Conservation (phyloP, 129 eudicot species). For the Centella asiatica region DNA sequence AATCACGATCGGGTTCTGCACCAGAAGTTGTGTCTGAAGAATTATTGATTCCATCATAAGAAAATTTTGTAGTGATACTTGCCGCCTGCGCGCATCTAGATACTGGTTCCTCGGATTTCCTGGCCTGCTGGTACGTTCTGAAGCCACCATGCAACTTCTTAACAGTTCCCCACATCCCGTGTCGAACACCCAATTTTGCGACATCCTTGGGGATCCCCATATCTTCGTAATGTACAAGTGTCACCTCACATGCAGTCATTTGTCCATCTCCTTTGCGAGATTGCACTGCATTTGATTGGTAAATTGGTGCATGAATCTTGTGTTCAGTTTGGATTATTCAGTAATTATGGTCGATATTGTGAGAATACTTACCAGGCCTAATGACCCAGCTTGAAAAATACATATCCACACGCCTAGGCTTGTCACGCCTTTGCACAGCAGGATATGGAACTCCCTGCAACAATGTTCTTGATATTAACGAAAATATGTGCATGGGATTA, state of each 20-base stretch:
- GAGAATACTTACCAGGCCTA: slow-evolving; percentile 61
- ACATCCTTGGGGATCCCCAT: slow-evolving; percentile 98
- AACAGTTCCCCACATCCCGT: slow-evolving; percentile 98
- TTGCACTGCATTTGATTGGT: slow-evolving; percentile 40
- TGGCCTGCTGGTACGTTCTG: slow-evolving; percentile 66
- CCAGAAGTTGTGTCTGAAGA: slow-evolving; percentile 20
- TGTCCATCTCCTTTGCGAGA: slow-evolving; percentile 87
- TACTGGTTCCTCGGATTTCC: slow-evolving; percentile 43
- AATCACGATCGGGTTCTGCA: slow-evolving; percentile 22
- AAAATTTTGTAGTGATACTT: slow-evolving; percentile 50
- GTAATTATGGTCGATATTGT: background rate
- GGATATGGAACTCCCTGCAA: slow-evolving; percentile 88
- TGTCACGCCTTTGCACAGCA: slow-evolving; percentile 55
- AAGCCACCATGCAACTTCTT: slow-evolving; percentile 77
- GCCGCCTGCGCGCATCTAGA: slow-evolving; percentile 72
- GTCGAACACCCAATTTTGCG: slow-evolving; percentile 83
- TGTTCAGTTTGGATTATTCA: background rate
- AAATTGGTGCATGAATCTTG: background rate
- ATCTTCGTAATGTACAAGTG: slow-evolving; percentile 79
- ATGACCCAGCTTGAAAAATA: slow-evolving; percentile 96
- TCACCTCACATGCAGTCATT: slow-evolving; percentile 74
- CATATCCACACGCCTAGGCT: slow-evolving; percentile 89
- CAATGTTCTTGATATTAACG: background rate
- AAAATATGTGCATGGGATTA: no score
- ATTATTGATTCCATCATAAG: slow-evolving; percentile 25